Evolutionary conservation across 805 yeast species (phyloP), one percentile per base, ranked within the genome.

Genomic region (Kluyveromyces wickerhamii): DNA sequence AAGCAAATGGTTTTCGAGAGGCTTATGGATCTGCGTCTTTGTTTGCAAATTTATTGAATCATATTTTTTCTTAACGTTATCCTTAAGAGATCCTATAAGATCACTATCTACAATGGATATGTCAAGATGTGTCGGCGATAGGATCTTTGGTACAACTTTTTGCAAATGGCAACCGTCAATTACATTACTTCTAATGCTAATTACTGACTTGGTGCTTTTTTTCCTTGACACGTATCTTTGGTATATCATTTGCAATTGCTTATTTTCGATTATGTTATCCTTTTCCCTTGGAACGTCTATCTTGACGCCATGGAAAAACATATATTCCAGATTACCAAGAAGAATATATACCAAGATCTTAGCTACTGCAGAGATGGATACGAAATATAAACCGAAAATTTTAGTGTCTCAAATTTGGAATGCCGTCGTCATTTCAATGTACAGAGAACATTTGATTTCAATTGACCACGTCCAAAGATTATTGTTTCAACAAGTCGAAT

Each of bases 241-340:
- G 95, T 84, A 82, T 47, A 83, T 84, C 38, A 67, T 84, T 25
- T 80, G 89, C 74, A 83, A 78, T 49, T 79, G 92, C 0, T 49
- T 72, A 0, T 79, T 81, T 37, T 83, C 94, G 0, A 79, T 83
- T 4, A 67, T 77, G 36, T 63, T 83, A 5, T 79, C 92, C 0
- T 68, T 79, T 43, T 74, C 79, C 27, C 66, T 78, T 41, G 95
- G 95, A 1, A 77, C 82, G 4, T 82, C 94, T 0, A 76, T 84
- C 8, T 79, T 89, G 80, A 81, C 92, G 2, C 95, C 95, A 0
- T 84, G 94, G 94, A 72, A 83, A 52, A 83, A 82, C 47, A 72
- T 80, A 20, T 84, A 79, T 51, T 71, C 85, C 4, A 63, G 87
- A 32, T 59, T 86, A 19, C 94, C 95, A 1, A 77, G 78, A 47